Percentiles rank a stretch among this genome's conserved stretches.
phyloP scores from a whole-genome alignment of 352 stramenopile species.

The Pythium aphanidermatum region DNA sequence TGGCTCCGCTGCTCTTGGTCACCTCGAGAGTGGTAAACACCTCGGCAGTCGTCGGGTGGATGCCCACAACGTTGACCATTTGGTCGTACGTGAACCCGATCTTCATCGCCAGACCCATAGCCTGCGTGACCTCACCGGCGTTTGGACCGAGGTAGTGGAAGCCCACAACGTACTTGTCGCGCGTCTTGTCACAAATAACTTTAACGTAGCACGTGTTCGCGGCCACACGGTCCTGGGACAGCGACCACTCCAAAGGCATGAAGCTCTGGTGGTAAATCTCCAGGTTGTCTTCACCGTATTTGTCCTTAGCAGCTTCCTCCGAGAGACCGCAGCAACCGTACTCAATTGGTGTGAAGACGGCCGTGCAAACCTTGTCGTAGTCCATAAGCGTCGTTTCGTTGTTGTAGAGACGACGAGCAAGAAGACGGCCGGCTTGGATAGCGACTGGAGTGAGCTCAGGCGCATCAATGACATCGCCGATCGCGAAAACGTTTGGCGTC shows the following conservation, averaged over 20 bases:
- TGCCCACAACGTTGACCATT: constrained; percentile 92
- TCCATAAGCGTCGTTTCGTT: constrained; percentile 82
- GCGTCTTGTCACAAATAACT: constrained; percentile 90
- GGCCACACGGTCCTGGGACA: constrained; percentile 48
- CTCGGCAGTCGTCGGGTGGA: constrained; percentile 96
- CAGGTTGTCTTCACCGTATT: constrained; percentile 88
- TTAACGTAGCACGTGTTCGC: constrained; percentile 92
- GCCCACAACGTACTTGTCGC: constrained; percentile 89
- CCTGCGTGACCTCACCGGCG: constrained; percentile 93
- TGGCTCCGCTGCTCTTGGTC: constrained; percentile 92
- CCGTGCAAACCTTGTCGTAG: constrained; percentile 89
- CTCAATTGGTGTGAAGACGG: constrained; percentile 97
- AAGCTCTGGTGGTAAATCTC: constrained; percentile 97
- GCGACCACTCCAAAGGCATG: constrained; percentile 93
- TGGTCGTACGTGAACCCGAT: constrained; percentile 92
- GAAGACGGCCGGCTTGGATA: constrained; percentile 91
- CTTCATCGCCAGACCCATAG: constrained; percentile 94
- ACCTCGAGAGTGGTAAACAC: constrained; percentile 93
- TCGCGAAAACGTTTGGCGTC: constrained; percentile 95
- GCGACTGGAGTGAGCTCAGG: constrained; percentile 98
- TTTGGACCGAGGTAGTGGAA: constrained; percentile 99
- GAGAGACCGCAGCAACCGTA: constrained; percentile 96
- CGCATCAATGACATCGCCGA: constrained; percentile 96
- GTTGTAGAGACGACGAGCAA: constrained; percentile 92
- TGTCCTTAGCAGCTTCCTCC: constrained; percentile 92